Evolutionary conservation across 164 flowering plant species (phyloP), one percentile per base, ranked within the genome.

Genomic region (Piper longum): DNA sequence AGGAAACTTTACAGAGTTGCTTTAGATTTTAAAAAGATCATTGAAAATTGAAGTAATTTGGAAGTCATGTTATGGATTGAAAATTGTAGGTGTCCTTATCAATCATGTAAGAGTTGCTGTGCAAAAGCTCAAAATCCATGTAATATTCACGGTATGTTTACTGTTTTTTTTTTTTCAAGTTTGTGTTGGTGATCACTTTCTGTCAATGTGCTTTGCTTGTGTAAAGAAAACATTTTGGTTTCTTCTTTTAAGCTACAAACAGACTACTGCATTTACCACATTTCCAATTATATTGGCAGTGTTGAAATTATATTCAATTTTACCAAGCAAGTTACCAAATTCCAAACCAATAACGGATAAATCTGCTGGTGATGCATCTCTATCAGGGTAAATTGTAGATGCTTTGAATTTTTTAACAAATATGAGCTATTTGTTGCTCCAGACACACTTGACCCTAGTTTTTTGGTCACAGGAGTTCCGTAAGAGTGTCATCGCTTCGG

Each of bases 91-190:
- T 90, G 97, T 62, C 98, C 97, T 2, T 93, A 71, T 62, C 83
- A 83, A 64, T 84, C 89, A 57, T 93, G 99, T 82, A 93, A 93
- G 81, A 85, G 85, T 75, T 93, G 99, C 77, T 93, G 99, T 75
- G 76, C 95, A 59, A 88, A 80, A 81, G 95, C 95, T 63, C 87
- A 90, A 77, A 93, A 93, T 70, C 96, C 95, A 11, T 90, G 99
- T 66, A 83, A 76, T 55, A 88, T 93, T 72, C 99, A 93, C 60
- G 99, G 99, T 90, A 81, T 59, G 82, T 39, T 8, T 19, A 16
- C 43, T 60, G 16, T 19, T 26, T 26, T 26, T 26, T 16, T n/a
- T n/a, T 26, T 26, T 26, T 26, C 36, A 26, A 0, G 36, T 26
- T 0, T 2, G 36, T 26, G 36, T 26, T 26, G 36, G 36, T 26